These are phyloP conservation scores for Xylaria sp. DNA, from an alignment of 2,329 filamentous ascomycete genomes.

Conservation along the genomic window DNA sequence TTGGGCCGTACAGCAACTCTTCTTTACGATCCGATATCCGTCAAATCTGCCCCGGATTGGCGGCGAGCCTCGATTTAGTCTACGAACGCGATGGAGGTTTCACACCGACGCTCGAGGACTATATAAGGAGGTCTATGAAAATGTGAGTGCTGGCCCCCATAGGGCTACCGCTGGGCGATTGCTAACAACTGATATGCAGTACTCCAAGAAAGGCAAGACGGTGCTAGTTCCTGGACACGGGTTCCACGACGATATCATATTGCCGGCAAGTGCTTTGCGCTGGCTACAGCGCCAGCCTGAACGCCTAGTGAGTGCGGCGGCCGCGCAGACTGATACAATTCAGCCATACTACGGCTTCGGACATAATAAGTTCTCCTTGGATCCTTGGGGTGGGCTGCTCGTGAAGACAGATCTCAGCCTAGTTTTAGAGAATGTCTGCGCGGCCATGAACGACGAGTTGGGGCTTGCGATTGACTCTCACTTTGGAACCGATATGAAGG, in stretches of 20 bases:
- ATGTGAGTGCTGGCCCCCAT: constrained; percentile 27
- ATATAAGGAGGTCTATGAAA: constrained; percentile 33
- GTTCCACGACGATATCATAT: constrained; percentile 48
- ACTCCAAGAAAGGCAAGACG: constrained; percentile 48
- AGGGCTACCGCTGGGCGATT: neutral
- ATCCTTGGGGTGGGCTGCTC: constrained; percentile 36
- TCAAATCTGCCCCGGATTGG: constrained; percentile 29
- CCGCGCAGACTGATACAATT: constrained; percentile 48
- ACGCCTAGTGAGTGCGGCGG: constrained; percentile 39
- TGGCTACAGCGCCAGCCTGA: constrained; percentile 50
- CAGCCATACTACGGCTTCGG: constrained; percentile 47
- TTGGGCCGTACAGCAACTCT: constrained; percentile 23
- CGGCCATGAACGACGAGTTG: constrained; percentile 45
- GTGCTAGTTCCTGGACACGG: constrained; percentile 50
- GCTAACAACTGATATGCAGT: constrained; percentile 39
- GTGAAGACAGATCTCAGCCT: constrained; percentile 46
- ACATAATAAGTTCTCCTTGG: constrained; percentile 33
- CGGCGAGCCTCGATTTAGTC: constrained; percentile 22
- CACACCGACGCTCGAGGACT: constrained; percentile 27
- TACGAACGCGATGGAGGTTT: constrained; percentile 27
- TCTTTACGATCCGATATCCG: constrained; percentile 31
- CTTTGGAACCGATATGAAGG: constrained; percentile 43
- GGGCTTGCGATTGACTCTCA: constrained; percentile 42
- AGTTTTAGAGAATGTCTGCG: constrained; percentile 43
- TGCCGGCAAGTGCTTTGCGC: constrained; percentile 48